Conservation (phyloP, 192 early-diverging fungal genomes). For the Podochytrium sp. region DNA sequence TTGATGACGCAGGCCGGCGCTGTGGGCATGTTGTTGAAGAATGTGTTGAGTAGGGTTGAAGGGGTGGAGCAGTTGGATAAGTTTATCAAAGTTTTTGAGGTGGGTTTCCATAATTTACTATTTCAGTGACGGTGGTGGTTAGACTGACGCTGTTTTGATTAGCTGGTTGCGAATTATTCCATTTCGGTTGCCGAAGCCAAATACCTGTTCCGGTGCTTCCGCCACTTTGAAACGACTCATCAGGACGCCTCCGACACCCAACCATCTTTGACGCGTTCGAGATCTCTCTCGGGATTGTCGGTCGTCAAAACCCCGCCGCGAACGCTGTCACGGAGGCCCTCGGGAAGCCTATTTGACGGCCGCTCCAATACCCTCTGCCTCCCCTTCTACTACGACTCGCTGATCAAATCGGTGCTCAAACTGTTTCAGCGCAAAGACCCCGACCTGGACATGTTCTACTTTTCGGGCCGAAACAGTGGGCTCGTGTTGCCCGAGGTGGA, state of each 20-base stretch:
- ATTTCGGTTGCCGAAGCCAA: constrained; percentile 47
- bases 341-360: constrained; percentile 21
- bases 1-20: constrained; percentile 33
- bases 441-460: constrained; percentile 52
- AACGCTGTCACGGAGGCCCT: constrained; percentile 6
- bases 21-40: constrained; percentile 32
- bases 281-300: constrained; percentile 9
- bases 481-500: constrained; percentile 31
- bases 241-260: not conserved
- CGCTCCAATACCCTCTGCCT: constrained; percentile 3
- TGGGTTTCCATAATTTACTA: not conserved
- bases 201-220: constrained; percentile 33
- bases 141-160: not conserved
- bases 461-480: constrained; percentile 39
- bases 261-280: not conserved
- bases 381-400: constrained; percentile 42
- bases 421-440: constrained; percentile 39
- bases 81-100: constrained; percentile 37
- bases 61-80: constrained; percentile 30
- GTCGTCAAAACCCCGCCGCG: not conserved
- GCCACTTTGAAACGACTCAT: constrained; percentile 9
- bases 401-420: constrained; percentile 35
- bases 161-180: constrained; percentile 41
- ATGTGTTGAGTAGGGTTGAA: constrained; percentile 19
- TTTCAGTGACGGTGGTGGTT: not conserved